A percentile compares a stretch with the other conserved stretches of the same genome.
These are phyloP conservation scores for Trichoderma koningiopsis DNA, from an alignment of 2,329 filamentous ascomycete species.

Conservation along the genomic window DNA sequence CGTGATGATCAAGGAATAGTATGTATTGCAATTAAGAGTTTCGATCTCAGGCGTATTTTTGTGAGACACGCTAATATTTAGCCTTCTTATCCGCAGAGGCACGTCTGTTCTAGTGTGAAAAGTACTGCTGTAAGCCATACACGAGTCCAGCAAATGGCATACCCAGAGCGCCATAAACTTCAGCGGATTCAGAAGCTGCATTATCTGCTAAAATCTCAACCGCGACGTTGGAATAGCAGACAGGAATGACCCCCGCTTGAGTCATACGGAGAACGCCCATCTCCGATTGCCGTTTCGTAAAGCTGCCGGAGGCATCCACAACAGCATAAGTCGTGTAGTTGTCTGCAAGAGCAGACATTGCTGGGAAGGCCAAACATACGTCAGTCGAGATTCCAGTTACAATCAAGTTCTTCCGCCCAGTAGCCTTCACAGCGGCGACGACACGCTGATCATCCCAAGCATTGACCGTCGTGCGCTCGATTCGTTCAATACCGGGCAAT, in stretches of 20 bases:
- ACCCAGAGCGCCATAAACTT: not conserved
- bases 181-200: not conserved
- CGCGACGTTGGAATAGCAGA: not conserved
- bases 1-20: no score
- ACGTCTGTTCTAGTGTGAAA: not conserved
- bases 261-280: not conserved
- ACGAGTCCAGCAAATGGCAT: conserved; percentile 5
- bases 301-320: not conserved
- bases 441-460: conserved; percentile 1
- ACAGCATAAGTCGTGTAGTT: no score
- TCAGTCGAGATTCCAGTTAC: not conserved
- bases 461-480: conserved; percentile 12
- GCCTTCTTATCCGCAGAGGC: no score
- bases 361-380: not conserved
- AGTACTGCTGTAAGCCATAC: not conserved
- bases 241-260: conserved; percentile 3
- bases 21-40: no score
- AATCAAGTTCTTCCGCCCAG: not conserved
- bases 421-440: not conserved
- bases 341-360: no score
- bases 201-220: not conserved
- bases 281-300: not conserved
- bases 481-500: not conserved
- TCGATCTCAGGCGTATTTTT: no score
- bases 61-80: no score